Conservation (phyloP, 2,329 filamentous ascomycete species). For the Neoscytalidium dimidiatum region DNA sequence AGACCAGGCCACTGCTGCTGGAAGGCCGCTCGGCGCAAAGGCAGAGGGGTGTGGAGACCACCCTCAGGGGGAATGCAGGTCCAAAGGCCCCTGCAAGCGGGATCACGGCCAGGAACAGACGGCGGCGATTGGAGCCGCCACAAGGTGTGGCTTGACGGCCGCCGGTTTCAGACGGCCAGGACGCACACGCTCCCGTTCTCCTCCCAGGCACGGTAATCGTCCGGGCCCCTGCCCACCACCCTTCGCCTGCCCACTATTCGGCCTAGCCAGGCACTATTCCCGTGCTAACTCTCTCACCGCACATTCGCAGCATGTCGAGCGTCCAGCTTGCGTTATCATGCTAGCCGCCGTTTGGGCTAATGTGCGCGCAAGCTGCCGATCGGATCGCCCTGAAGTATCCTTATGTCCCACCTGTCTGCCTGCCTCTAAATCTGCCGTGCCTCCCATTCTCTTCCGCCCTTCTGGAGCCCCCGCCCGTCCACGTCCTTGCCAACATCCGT, state of each 20-base stretch:
- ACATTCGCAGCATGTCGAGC: slow-evolving; percentile 11
- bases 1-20: neutral
- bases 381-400: slow-evolving; percentile 18
- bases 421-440: slow-evolving; percentile 4
- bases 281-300: slow-evolving; percentile 15
- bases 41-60: neutral
- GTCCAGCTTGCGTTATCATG: slow-evolving; percentile 16
- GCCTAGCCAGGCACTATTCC: slow-evolving; percentile 9
- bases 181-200: slow-evolving; percentile 11
- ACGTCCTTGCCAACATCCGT: slow-evolving; percentile 13
- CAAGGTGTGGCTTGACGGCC: slow-evolving; percentile 3
- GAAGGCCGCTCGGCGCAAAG: neutral
- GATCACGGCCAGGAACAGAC: slow-evolving; percentile 2
- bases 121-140: slow-evolving; percentile 6
- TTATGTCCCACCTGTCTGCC: slow-evolving; percentile 11
- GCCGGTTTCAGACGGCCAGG: slow-evolving; percentile 7
- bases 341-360: slow-evolving; percentile 18
- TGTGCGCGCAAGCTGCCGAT: slow-evolving; percentile 8
- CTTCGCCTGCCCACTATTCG: slow-evolving; percentile 5
- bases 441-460: neutral
- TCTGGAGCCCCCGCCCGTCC: slow-evolving; percentile 11
- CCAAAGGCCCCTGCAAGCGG: slow-evolving; percentile 1
- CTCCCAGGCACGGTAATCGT: neutral
- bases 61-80: slow-evolving; percentile 12
- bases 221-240: slow-evolving; percentile 1